Percentiles rank a stretch among this genome's conserved stretches.
These are phyloP conservation scores for Fraxinus pennsylvanica DNA, from an alignment of 257 asterid genomes.

Conservation along the genomic window DNA sequence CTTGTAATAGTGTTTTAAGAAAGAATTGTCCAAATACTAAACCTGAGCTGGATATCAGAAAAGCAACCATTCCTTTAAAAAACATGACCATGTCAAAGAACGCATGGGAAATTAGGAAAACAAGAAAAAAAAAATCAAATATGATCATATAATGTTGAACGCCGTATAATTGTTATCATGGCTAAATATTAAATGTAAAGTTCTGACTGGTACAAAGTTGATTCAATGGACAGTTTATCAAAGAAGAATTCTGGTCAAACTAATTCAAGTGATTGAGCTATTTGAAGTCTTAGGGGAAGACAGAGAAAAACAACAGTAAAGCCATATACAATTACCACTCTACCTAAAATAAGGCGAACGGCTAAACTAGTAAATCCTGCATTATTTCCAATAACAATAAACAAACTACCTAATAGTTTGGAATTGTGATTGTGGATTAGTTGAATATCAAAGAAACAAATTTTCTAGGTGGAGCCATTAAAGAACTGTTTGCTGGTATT, in stretches of 20 bases:
- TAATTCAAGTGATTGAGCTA: neutral
- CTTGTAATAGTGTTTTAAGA: neutral
- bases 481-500: neutral
- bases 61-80: neutral
- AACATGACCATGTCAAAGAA: neutral
- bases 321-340: neutral
- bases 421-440: neutral
- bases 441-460: neutral
- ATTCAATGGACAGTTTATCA: neutral
- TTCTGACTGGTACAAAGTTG: neutral
- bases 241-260: neutral
- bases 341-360: neutral
- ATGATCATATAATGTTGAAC: neutral
- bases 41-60: neutral
- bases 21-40: neutral
- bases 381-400: neutral
- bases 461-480: neutral
- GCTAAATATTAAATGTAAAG: neutral
- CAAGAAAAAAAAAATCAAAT: neutral
- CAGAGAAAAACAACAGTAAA: neutral
- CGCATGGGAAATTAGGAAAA: neutral
- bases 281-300: neutral
- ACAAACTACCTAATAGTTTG: neutral
- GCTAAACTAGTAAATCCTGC: neutral
- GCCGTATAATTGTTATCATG: neutral